phyloP scores from a whole-genome alignment of 352 stramenopile species.

The Elongisporangium prolatum region DNA sequence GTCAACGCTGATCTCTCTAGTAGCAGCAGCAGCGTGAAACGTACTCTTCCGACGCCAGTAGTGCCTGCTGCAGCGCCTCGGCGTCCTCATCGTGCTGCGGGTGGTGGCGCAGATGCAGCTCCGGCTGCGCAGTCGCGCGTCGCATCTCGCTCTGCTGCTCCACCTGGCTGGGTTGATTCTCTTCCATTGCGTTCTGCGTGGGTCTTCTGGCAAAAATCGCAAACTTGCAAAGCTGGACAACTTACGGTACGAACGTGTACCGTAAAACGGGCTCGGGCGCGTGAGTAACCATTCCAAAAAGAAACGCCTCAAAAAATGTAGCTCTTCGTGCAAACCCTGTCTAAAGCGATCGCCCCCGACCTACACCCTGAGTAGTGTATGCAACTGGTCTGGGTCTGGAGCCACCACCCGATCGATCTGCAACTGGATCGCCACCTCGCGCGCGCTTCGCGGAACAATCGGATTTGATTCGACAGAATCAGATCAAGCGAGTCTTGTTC shows the following conservation, averaged over 20 bases:
- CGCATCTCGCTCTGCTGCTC: conserved; percentile 1
- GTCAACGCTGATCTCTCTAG: background rate
- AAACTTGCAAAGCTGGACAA: background rate
- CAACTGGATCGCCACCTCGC: background rate
- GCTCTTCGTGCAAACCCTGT: background rate
- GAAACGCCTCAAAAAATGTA: background rate
- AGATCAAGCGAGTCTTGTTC: background rate
- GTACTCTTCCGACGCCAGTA: conserved; percentile 60
- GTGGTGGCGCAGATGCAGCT: conserved; percentile 3
- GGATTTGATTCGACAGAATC: background rate
- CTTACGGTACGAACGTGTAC: background rate
- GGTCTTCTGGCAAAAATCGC: background rate
- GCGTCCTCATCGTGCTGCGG: conserved; percentile 59
- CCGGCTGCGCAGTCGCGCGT: conserved; percentile 5
- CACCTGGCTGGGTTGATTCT: background rate
- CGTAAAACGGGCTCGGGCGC: background rate
- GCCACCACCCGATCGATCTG: background rate
- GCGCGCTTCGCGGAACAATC: background rate
- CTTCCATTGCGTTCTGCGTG: background rate
- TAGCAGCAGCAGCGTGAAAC: conserved; percentile 4
- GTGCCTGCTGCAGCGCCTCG: conserved; percentile 59
- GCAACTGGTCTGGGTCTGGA: background rate
- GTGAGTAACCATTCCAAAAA: background rate
- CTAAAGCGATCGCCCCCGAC: background rate
- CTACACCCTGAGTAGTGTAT: background rate